Percentiles rank a stretch among this genome's conserved stretches.
These are phyloP conservation scores for Amphicarpaea edgeworthii DNA, from an alignment of 306 rosid genomes.

Conservation along the genomic window DNA sequence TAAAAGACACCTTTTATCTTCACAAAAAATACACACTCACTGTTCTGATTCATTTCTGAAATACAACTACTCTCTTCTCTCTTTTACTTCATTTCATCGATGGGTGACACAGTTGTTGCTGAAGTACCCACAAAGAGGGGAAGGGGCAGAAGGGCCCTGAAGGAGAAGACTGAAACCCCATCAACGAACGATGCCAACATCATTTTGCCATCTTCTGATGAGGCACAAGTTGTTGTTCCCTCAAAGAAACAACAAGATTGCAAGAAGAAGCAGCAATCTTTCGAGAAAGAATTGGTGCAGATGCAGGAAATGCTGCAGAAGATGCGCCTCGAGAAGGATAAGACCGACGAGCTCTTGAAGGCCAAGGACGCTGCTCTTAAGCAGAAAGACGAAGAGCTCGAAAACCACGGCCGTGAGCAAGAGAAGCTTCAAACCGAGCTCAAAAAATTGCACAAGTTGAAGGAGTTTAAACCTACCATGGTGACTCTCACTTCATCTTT, in stretches of 20 bases:
- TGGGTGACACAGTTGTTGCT: constrained; percentile 63
- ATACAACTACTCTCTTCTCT: not conserved
- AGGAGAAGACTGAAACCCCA: constrained; percentile 63
- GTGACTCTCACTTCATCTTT: constrained; percentile 47
- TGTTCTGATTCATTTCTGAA: not conserved
- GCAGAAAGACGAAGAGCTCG: constrained; percentile 79
- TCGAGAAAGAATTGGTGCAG: constrained; percentile 77
- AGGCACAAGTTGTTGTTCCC: constrained; percentile 55
- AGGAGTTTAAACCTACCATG: constrained; percentile 93
- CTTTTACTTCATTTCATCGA: constrained; percentile 23
- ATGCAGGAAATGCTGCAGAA: constrained; percentile 77
- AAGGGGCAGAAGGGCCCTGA: constrained; percentile 68
- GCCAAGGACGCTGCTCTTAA: constrained; percentile 75
- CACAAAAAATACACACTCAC: not conserved
- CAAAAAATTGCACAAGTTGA: constrained; percentile 80
- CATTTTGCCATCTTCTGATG: constrained; percentile 29
- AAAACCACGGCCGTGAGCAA: constrained; percentile 59
- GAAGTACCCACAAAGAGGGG: constrained; percentile 57
- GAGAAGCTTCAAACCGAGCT: constrained; percentile 83
- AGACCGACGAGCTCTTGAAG: constrained; percentile 81
- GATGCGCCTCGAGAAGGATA: constrained; percentile 79
- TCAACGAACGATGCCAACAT: constrained; percentile 49
- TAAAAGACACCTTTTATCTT: constrained; percentile 28
- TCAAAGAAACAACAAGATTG: constrained; percentile 57
- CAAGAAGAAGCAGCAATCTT: constrained; percentile 54